Evolutionary conservation across 179 eudicot species (phyloP).

Genomic region (Heliamphora ciliata): DNA sequence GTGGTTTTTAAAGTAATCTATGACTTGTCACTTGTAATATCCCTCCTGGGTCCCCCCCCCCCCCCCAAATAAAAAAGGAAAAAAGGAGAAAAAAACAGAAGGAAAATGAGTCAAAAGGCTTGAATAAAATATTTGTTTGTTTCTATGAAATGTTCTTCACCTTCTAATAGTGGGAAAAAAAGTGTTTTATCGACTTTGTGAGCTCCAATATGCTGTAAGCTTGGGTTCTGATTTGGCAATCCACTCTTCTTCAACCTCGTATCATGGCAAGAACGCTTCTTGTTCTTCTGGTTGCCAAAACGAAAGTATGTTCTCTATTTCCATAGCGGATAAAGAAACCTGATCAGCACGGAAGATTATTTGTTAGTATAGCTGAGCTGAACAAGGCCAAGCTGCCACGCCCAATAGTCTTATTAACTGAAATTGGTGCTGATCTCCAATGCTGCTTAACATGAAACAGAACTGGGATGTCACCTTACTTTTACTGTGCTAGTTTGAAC

Average conservation of each 20-base stretch:
- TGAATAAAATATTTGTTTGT: no score
- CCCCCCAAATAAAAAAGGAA: no score
- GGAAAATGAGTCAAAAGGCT: no score
- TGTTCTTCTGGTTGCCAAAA: background rate
- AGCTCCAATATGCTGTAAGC: background rate
- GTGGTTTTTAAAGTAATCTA: background rate
- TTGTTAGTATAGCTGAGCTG: background rate
- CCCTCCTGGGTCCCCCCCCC: no score
- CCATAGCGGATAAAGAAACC: background rate
- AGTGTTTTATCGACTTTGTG: no score
- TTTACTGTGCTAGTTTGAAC: background rate
- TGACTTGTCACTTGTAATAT: background rate
- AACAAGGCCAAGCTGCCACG: background rate
- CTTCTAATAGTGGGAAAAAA: no score
- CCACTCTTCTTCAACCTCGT: background rate
- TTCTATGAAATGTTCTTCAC: background rate
- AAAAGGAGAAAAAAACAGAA: no score
- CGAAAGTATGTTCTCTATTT: background rate
- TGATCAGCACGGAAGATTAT: background rate
- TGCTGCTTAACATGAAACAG: no score
- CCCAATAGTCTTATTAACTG: background rate
- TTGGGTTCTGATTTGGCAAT: background rate
- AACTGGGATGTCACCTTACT: background rate
- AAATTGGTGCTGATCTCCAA: background rate
- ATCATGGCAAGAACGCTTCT: background rate